These are phyloP conservation scores for Solanum phureja DNA, from an alignment of 257 asterid genomes.

Conservation along the genomic window DNA sequence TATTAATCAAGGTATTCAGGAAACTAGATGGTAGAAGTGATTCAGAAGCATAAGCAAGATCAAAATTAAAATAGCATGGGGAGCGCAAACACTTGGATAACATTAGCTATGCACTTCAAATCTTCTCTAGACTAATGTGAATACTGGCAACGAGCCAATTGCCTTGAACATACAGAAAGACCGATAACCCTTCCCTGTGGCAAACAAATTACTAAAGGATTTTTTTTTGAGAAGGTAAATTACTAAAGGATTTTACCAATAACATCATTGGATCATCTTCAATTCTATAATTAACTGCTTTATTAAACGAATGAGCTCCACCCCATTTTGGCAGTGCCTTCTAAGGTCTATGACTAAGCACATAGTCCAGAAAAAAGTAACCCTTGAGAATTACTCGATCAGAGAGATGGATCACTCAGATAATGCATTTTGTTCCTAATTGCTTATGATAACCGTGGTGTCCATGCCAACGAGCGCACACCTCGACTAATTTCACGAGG, in stretches of 20 bases:
- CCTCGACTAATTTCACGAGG: not conserved
- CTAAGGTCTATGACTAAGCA: not conserved
- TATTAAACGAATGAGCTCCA: not conserved
- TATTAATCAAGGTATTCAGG: not conserved
- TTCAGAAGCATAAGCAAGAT: not conserved
- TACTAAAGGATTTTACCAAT: not conserved
- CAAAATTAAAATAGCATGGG: not conserved
- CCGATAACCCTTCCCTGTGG: not conserved
- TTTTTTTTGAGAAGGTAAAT: too few relatives aligned
- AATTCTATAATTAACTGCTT: not conserved
- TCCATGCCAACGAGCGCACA: not conserved
- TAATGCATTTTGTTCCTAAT: not conserved
- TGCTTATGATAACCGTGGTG: not conserved
- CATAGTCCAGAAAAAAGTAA: not conserved
- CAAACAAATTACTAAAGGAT: not conserved
- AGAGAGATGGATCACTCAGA: not conserved
- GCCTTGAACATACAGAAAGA: not conserved
- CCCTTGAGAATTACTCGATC: not conserved
- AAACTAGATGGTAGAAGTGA: not conserved
- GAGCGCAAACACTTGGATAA: not conserved
- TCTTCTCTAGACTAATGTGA: not conserved
- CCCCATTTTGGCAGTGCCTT: not conserved
- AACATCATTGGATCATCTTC: not conserved
- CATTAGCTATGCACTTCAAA: not conserved
- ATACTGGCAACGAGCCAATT: not conserved